Conservation (phyloP, 768 basidiomycete genomes). For the Tylopilus plumbeoviolaceoides region DNA sequence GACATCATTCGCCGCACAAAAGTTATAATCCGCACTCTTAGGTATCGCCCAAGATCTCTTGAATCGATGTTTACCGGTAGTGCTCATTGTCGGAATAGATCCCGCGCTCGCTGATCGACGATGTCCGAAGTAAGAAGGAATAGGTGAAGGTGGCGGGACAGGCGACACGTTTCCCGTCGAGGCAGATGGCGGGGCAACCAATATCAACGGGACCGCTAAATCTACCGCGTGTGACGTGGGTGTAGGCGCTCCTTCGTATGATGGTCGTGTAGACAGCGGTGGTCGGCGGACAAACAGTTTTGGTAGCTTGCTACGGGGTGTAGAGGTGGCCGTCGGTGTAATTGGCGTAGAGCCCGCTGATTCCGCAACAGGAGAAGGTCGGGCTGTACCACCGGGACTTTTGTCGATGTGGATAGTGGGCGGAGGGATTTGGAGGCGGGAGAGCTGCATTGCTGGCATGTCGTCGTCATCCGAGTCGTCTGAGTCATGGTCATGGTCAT, state of each 20-base stretch:
- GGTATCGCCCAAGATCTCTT: conserved; percentile 35
- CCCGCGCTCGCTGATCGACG: conserved; percentile 32
- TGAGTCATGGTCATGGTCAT: conserved; percentile 34
- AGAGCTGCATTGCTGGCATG: conserved; percentile 27
- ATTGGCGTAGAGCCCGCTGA: conserved; percentile 23
- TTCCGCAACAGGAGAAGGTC: conserved; percentile 20
- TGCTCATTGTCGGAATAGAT: conserved; percentile 21
- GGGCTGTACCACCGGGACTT: conserved; percentile 18
- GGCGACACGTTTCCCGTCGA: conserved; percentile 9
- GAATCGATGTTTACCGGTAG: conserved; percentile 34
- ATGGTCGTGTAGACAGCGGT: conserved; percentile 27
- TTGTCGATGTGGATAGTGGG: conserved; percentile 20
- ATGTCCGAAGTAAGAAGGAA: conserved; percentile 20
- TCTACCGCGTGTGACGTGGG: conserved; percentile 1
- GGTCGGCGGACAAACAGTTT: conserved; percentile 35
- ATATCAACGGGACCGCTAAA: conserved; percentile 7
- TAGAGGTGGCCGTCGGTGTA: conserved; percentile 23
- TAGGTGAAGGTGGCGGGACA: conserved; percentile 21
- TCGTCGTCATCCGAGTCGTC: conserved; percentile 28
- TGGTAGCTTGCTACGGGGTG: conserved; percentile 27
- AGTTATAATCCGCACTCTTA: conserved; percentile 49
- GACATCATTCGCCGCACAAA: conserved; percentile 73
- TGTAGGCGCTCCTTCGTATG: conserved; percentile 23
- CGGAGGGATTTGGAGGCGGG: conserved; percentile 22
- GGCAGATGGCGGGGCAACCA: conserved; percentile 10